Conservation (phyloP, 129 eudicot species). For the Tanacetum coccineum region DNA sequence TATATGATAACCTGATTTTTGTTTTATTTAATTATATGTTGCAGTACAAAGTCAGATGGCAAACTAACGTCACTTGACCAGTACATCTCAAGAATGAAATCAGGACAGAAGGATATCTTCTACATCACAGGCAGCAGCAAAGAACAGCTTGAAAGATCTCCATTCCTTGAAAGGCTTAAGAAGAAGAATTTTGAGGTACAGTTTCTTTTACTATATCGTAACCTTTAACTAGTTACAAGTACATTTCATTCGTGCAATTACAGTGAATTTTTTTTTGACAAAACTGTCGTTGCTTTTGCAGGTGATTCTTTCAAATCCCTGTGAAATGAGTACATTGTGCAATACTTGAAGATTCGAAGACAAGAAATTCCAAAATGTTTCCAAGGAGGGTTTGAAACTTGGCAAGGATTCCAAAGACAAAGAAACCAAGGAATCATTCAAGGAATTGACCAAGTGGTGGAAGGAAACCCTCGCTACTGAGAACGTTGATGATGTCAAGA, state of each 20-base stretch:
- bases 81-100: constrained; percentile 91
- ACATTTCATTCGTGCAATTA: neutral
- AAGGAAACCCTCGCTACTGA: constrained; percentile 73
- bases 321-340: constrained; percentile 96
- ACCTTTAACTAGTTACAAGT: neutral
- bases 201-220: neutral
- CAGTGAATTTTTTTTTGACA: neutral
- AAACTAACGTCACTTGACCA: constrained; percentile 84
- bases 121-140: constrained; percentile 92
- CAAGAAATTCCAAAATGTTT: constrained; percentile 91
- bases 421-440: constrained; percentile 85
- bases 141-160: constrained; percentile 90
- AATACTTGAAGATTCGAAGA: constrained; percentile 95
- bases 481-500: constrained; percentile 86
- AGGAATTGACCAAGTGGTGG: constrained; percentile 98
- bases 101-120: constrained; percentile 92
- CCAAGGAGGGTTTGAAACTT: constrained; percentile 90
- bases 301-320: constrained; percentile 93
- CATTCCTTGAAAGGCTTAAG: constrained; percentile 85
- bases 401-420: constrained; percentile 81
- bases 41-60: constrained; percentile 83
- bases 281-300: constrained; percentile 27
- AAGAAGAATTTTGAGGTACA: constrained; percentile 83
- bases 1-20: neutral
- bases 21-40: neutral